Percentiles rank a stretch among this genome's conserved stretches.
Evolutionary conservation across 2,329 filamentous ascomycete species (phyloP).

Genomic region (Curvularia verruculosa): DNA sequence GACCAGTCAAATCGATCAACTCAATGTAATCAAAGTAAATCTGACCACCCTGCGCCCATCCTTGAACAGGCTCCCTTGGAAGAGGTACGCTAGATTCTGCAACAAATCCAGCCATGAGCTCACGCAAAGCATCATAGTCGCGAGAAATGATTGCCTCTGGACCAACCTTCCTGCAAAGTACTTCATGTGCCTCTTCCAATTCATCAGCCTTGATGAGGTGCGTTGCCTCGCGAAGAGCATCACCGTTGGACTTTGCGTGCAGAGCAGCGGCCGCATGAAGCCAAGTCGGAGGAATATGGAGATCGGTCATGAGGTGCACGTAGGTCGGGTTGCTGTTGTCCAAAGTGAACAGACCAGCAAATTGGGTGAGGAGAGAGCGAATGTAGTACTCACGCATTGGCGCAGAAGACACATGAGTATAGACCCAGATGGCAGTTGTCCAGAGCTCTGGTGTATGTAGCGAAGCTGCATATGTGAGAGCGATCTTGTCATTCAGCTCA

Average conservation of each 20-base stretch:
- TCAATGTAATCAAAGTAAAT: slow-evolving; percentile 73
- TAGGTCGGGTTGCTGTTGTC: slow-evolving; percentile 63
- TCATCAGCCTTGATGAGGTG: slow-evolving; percentile 80
- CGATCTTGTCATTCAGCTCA: slow-evolving; percentile 61
- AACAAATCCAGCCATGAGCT: slow-evolving; percentile 73
- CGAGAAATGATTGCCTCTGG: slow-evolving; percentile 82
- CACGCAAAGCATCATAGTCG: slow-evolving; percentile 72
- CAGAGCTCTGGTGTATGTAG: slow-evolving; percentile 45
- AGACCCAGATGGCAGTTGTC: slow-evolving; percentile 70
- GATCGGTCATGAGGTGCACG: slow-evolving; percentile 64
- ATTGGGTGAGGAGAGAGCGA: slow-evolving; percentile 63
- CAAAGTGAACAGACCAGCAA: slow-evolving; percentile 69
- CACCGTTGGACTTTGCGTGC: slow-evolving; percentile 74
- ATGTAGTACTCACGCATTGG: slow-evolving; percentile 73
- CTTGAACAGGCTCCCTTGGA: slow-evolving; percentile 59
- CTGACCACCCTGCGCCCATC: slow-evolving; percentile 80
- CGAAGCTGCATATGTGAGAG: slow-evolving; percentile 53
- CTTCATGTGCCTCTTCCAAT: slow-evolving; percentile 80
- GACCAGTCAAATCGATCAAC: slow-evolving; percentile 51
- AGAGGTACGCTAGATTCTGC: slow-evolving; percentile 30
- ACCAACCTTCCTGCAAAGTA: slow-evolving; percentile 80
- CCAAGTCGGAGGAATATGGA: slow-evolving; percentile 77
- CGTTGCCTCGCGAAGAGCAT: slow-evolving; percentile 63
- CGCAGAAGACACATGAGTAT: slow-evolving; percentile 73
- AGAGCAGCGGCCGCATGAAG: slow-evolving; percentile 87